These are phyloP conservation scores for Capsicum baccatum DNA, from an alignment of 257 asterid genomes.

Conservation along the genomic window DNA sequence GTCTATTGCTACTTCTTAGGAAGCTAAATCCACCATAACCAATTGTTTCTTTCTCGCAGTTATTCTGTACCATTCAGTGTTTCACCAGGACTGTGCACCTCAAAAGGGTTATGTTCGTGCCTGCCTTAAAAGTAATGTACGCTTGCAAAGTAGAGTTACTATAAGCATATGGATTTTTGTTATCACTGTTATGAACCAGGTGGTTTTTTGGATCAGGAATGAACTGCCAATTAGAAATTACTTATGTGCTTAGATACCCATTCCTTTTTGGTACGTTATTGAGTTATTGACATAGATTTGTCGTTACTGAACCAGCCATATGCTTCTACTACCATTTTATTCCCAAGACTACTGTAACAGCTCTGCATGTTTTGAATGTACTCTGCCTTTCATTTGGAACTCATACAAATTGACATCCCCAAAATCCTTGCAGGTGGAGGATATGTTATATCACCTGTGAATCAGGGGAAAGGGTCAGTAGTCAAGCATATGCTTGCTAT, in stretches of 20 bases:
- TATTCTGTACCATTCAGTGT: conserved; percentile 56
- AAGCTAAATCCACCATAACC: conserved; percentile 26
- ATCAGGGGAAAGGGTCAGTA: conserved; percentile 75
- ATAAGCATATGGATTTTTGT: neutral
- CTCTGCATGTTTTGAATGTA: neutral
- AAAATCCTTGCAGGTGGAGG: conserved; percentile 77
- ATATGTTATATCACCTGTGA: conserved; percentile 83
- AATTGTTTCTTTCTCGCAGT: conserved; percentile 27
- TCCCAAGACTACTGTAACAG: neutral
- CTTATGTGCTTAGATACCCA: neutral
- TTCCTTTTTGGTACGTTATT: neutral
- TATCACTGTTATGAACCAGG: conserved; percentile 13
- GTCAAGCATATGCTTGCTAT: conserved; percentile 98
- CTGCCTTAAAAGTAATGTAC: conserved; percentile 99
- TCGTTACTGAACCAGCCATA: conserved; percentile 3
- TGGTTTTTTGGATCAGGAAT: conserved; percentile 19
- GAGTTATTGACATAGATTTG: neutral
- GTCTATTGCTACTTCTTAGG: conserved; percentile 22
- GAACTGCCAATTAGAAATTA: neutral
- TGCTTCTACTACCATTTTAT: neutral
- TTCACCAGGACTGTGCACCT: conserved; percentile 85
- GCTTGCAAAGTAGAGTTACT: conserved; percentile 40
- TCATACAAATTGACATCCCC: neutral
- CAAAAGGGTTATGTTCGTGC: conserved; percentile 85
- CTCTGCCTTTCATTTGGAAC: neutral